Evolutionary conservation across 257 asterid genomes (phyloP).

Genomic region (Solanum habrochaites): DNA sequence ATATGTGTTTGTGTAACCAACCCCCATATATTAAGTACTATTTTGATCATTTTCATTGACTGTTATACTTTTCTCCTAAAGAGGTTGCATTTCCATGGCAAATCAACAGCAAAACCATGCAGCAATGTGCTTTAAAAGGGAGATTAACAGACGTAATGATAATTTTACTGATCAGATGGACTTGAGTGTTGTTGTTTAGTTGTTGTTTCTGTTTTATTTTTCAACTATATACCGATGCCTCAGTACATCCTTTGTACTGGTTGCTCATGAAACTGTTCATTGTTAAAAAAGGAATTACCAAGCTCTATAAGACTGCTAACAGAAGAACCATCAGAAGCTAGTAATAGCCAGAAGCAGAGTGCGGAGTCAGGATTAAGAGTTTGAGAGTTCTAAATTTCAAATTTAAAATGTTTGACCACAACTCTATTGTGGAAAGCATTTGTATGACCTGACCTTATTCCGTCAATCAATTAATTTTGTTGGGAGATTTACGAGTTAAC

Average conservation of each 20-base stretch:
- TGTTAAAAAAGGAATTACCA: not conserved
- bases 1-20: not conserved
- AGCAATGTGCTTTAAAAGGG: not conserved
- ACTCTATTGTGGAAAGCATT: too few species aligned
- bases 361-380: not conserved
- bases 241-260: not conserved
- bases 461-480: too few species aligned
- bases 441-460: not conserved
- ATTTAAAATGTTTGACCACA: too few species aligned
- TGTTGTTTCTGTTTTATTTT: not conserved
- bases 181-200: too few species aligned
- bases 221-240: not conserved
- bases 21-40: not conserved
- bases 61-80: not conserved
- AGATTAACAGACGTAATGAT: too few species aligned
- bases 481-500: rapidly evolving
- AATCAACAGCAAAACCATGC: not conserved
- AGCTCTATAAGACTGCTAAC: too few species aligned
- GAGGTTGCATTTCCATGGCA: not conserved
- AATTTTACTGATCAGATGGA: too few species aligned
- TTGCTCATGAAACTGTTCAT: not conserved
- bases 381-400: rapidly evolving
- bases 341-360: too few species aligned
- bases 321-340: too few species aligned
- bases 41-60: not conserved